Evolutionary conservation across 2,329 filamentous ascomycete genomes (phyloP), one percentile per base, ranked within the genome.

Genomic region (Phaeosphaeriaceae sp.): DNA sequence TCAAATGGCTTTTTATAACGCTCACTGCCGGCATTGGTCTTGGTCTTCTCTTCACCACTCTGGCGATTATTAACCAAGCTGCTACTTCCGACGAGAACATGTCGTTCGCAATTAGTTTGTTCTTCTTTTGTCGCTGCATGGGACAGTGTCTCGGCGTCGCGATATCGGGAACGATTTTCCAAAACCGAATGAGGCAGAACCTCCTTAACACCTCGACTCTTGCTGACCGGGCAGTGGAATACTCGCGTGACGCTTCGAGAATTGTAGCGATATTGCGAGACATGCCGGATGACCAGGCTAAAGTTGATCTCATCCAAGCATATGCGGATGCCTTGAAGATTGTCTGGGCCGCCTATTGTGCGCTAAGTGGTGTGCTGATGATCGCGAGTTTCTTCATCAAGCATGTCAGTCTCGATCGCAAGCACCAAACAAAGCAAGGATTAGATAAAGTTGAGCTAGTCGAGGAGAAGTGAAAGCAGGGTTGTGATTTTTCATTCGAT

Each of bases 71-170:
- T 1, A 80, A 88, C 18, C 87, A 90, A 69, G 86, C 86, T 6
- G 77, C 84, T 1, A 78, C 81, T 1, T 74, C 77, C 1, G 78
- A 78, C 49, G 76, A 79, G 48, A 81, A 87, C 60, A 81, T 86
- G 33, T 81, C 84, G 1, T 83, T 84, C 51, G 81, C 84, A 0
- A 80, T 81, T 0, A 85, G 83, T 9, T 83, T 89, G 75, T 88
- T 86, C 71, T 82, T 81, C 44, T 90, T 90, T 75, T 80, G 86
- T 60, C 81, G 85, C 12, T 80, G 82, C 1, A 79, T 89, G 18
- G 87, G 87, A 0, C 85, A 88, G 64, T 78, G 82, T 0, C 71
- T 89, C 8, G 87, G 87, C 18, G 83, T 89, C 2, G 85, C 87
- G 2, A 77, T 88, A 42, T 83, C 84, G 2, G 86, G 87, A 3